These are phyloP conservation scores for Carex littledalei DNA, from an alignment of 176 grass and related monocot genomes.

Conservation along the genomic window DNA sequence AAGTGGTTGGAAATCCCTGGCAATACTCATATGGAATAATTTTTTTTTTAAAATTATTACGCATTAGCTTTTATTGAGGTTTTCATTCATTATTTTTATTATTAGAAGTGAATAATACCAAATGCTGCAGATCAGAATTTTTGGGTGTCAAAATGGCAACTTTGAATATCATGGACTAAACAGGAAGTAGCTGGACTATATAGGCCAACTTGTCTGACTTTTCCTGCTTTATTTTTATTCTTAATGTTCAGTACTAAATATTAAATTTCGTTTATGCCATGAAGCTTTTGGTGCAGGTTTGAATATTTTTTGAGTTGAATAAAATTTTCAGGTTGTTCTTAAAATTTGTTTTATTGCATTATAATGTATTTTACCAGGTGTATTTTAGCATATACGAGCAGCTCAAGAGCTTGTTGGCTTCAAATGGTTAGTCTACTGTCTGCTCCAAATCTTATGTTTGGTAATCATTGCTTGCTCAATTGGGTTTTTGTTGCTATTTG, in stretches of 20 bases:
- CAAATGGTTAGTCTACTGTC: constrained; percentile 57
- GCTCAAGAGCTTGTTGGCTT: constrained; percentile 66
- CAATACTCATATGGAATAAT: neutral
- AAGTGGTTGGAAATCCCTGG: neutral
- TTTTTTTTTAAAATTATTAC: neutral
- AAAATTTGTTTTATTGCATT: neutral
- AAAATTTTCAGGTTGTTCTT: neutral
- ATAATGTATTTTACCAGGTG: constrained; percentile 33
- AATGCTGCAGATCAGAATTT: neutral
- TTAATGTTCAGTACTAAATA: neutral
- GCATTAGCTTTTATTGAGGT: neutral
- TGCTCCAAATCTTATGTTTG: constrained; percentile 7
- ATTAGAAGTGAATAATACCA: neutral
- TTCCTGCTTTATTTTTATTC: neutral
- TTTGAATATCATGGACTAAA: neutral
- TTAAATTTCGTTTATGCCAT: neutral
- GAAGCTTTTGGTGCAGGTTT: neutral
- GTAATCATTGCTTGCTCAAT: constrained; percentile 1
- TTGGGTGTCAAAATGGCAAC: neutral
- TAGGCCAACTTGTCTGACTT: neutral
- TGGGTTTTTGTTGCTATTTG: neutral
- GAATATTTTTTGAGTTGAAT: neutral
- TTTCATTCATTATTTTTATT: neutral
- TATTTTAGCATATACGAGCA: constrained; percentile 97
- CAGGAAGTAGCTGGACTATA: neutral